Evolutionary conservation across 192 early-diverging fungal genomes (phyloP), one percentile per base, ranked within the genome.

Genomic region (Coemansia interrupta): DNA sequence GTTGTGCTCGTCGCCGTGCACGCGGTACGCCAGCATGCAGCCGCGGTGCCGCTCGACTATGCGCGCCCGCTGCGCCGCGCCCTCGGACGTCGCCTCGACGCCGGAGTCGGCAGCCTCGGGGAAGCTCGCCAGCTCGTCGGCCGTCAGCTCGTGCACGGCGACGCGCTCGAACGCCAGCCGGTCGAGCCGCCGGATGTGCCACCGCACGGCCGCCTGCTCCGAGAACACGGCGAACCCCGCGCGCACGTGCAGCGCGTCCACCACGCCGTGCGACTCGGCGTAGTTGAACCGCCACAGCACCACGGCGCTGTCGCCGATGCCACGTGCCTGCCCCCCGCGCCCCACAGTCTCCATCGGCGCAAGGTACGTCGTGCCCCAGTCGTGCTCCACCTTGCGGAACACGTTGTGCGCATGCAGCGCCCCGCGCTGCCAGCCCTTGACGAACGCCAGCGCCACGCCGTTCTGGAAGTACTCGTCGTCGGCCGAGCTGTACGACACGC

Each of bases 391-490:
- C 32, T 81, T 81, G 52, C 79, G 70, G 40, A 66, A 61, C 12
- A 76, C 45, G 12, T 56, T 63, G 24, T 40, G 42, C 36, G 41
- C 17, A 0, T 42, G 3, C 32, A 72, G 54, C 38, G 51, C 44
- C 20, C 79, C 79, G 42, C 66, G 57, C 28, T 61, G 48, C 73
- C 73, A 81, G 41, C 50, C 36, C 17, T 70, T 72, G 47, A 73
- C 72, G 18, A 66, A 60, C 12, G 79, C 72, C 39, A 81, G 41
- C 8, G 54, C 46, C 50, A 65, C 64, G 9, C 70, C 73, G 49
- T 76, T 81, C 58, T 76, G 66, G 58, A 67, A 81, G 56, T 73
- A 81, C 61, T 75, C 79, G 60, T 81, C 79, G 26, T 81, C 79
- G 2, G 66, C 66, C 2, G 73, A 66, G 60, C 70, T 76, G 58